phyloP scores from a whole-genome alignment of 1,139 yeast genomes.

The Yamadazyma songkhlaensis region DNA sequence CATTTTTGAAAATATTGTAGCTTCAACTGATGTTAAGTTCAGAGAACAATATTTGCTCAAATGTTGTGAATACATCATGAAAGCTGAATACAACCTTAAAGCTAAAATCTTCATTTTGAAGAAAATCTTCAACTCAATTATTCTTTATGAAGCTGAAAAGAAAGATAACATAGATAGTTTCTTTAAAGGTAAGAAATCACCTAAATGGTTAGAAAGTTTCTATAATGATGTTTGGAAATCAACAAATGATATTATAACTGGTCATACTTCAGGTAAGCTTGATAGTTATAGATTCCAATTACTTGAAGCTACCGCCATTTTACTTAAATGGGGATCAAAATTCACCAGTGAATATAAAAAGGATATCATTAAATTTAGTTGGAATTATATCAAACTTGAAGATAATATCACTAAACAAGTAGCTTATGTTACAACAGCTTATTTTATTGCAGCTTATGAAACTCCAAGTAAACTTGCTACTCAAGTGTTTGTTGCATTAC shows the following conservation, averaged over 20 bases:
- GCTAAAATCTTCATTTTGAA: slow-evolving; percentile 65
- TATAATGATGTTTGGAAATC: slow-evolving; percentile 74
- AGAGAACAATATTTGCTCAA: slow-evolving; percentile 53
- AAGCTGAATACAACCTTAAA: slow-evolving; percentile 38
- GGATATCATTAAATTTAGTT: slow-evolving; percentile 88
- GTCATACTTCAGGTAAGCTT: slow-evolving; percentile 64
- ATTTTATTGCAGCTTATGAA: slow-evolving; percentile 84
- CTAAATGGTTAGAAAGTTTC: slow-evolving; percentile 63
- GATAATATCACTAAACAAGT: slow-evolving; percentile 90
- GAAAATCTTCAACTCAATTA: slow-evolving; percentile 62
- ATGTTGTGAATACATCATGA: slow-evolving; percentile 48
- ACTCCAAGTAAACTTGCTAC: slow-evolving; percentile 88
- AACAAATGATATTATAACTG: slow-evolving; percentile 49
- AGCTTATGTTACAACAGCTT: slow-evolving; percentile 86
- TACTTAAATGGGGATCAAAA: slow-evolving; percentile 68
- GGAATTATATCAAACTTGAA: slow-evolving; percentile 90
- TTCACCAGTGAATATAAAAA: slow-evolving; percentile 66
- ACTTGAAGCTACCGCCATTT: slow-evolving; percentile 74
- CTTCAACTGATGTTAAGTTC: slow-evolving; percentile 42
- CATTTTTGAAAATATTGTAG: slow-evolving; percentile 56
- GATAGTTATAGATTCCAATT: slow-evolving; percentile 78
- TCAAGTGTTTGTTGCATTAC: slow-evolving; percentile 86
- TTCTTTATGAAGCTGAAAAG: slow-evolving; percentile 59
- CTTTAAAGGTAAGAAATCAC: slow-evolving; percentile 31
- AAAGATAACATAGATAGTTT: slow-evolving; percentile 50